phyloP scores from a whole-genome alignment of 768 basidiomycete genomes.

The Pholiota conissans region DNA sequence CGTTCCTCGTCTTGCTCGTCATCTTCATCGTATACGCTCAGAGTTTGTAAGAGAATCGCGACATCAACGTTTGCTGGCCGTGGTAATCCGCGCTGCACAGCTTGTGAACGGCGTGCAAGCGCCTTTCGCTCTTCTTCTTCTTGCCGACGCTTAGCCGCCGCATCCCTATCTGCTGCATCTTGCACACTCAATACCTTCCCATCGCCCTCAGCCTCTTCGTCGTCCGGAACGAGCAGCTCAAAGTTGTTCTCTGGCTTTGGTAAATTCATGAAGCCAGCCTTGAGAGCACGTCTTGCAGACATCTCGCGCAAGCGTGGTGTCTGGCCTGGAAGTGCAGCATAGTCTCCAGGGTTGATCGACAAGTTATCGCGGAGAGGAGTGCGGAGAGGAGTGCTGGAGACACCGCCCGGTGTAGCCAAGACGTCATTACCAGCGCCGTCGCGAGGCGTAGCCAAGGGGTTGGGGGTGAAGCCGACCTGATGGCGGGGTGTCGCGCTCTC shows the following conservation, averaged over 20 bases:
- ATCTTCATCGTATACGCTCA: constrained; percentile 48
- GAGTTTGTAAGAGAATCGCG: constrained; percentile 55
- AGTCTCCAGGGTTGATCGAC: constrained; percentile 80
- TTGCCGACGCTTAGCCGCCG: constrained; percentile 56
- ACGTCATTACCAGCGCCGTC: constrained; percentile 38
- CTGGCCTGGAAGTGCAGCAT: constrained; percentile 52
- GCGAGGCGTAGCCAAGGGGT: constrained; percentile 90
- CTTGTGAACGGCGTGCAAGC: constrained; percentile 79
- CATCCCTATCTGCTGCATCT: constrained; percentile 93
- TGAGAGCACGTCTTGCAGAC: constrained; percentile 73
- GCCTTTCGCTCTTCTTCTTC: constrained; percentile 80
- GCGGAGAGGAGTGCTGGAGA: constrained; percentile 78
- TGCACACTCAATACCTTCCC: constrained; percentile 51
- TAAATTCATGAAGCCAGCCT: constrained; percentile 78
- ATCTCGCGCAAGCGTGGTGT: constrained; percentile 70
- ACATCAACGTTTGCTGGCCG: constrained; percentile 85
- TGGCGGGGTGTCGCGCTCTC: constrained; percentile 95
- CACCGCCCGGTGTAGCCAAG: constrained; percentile 51
- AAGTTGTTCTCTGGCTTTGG: constrained; percentile 98
- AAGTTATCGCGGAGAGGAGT: constrained; percentile 95
- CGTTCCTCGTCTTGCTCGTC: neutral
- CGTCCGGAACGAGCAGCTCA: constrained; percentile 89
- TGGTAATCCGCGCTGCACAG: constrained; percentile 81
- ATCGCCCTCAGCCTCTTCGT: constrained; percentile 65
- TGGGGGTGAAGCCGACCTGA: constrained; percentile 89